Conservation (phyloP, 1,284 basidiomycete species). For the Moesziomyces sp. region DNA sequence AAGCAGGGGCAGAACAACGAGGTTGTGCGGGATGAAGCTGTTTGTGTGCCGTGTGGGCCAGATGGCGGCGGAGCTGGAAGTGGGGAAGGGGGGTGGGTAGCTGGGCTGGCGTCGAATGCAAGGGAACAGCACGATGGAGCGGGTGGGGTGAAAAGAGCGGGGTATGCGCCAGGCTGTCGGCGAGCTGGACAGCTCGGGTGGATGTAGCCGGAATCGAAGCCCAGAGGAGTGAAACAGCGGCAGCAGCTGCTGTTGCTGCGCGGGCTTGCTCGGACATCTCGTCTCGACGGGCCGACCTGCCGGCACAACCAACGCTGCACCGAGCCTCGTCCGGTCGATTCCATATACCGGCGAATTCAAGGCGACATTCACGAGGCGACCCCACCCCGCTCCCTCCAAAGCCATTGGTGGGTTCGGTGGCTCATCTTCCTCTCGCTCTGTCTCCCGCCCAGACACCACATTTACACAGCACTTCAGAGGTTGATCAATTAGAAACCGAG, state of each 20-base stretch:
- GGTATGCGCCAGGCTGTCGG: background rate
- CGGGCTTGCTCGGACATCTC: background rate
- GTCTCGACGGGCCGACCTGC: background rate
- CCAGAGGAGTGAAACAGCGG: background rate
- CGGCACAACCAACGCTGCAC: background rate
- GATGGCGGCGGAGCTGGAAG: background rate
- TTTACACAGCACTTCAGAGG: too few species aligned
- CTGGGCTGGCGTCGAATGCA: background rate
- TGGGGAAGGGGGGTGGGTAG: background rate
- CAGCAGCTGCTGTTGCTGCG: too few species aligned
- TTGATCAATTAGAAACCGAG: too few species aligned
- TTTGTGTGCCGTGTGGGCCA: background rate
- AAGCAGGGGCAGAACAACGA: background rate
- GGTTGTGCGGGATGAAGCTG: background rate
- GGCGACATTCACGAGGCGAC: background rate
- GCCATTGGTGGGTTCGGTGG: too few species aligned
- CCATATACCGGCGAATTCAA: constrained; percentile 1
- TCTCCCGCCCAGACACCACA: too few species aligned
- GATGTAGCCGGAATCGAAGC: background rate
- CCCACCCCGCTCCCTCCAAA: too few species aligned
- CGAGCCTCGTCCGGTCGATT: constrained; percentile 6
- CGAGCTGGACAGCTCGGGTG: background rate
- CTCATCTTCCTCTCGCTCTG: too few species aligned
- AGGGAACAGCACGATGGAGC: background rate
- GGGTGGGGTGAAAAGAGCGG: constrained; percentile 2